Evolutionary conservation across 2,329 filamentous ascomycete genomes (phyloP), one percentile per base, ranked within the genome.

Genomic region (Colletotrichum cordylinicola): DNA sequence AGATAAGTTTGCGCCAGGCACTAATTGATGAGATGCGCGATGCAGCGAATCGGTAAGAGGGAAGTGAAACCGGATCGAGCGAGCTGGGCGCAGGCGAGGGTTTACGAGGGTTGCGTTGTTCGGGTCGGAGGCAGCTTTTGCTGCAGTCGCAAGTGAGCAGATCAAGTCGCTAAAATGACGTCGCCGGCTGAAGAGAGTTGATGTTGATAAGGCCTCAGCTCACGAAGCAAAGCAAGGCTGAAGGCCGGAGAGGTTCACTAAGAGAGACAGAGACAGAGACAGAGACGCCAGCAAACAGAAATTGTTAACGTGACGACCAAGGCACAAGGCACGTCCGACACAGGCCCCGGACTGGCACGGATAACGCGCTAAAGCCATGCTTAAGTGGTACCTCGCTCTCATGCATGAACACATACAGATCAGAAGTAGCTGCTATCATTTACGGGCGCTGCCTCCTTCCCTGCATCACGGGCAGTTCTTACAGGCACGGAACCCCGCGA

Each of bases 401-500:
- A 4, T 8, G 9, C 35, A 37, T 3, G 16, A 16, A n/a, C 10
- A 4, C 8, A 29, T 43, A 31, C 48, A 29, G 21, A n/a, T 4
- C 4, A 5, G 12, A 62, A 21, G 74, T 76, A 76, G n/a, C 67
- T 31, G 29, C 48, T 75, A 76, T 37, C 72, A 75, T 56, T 71
- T 75, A 13, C n/a, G 21, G 12, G 13, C 33, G 52, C 55, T 18
- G n/a, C 37, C 66, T 29, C 33, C 52, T 67, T 67, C 66, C 71
- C 48, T 71, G 62, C 67, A 70, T 75, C 71, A 35, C 48, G 13
- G 60, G 37, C 43, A 52, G 43, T 48, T 75, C 66, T 56, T 71
- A 29, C 67, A 76, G 66, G 72, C 52, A 74, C 60, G 67, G 67
- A 64, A 76, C 74, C 74, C 74, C 74, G 74, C 74, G 72, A 37